A percentile compares a stretch with the other conserved stretches of the same genome.
Evolutionary conservation across 108 stramenopile species (phyloP).

Genomic region (Stephanodiscus triporus): DNA sequence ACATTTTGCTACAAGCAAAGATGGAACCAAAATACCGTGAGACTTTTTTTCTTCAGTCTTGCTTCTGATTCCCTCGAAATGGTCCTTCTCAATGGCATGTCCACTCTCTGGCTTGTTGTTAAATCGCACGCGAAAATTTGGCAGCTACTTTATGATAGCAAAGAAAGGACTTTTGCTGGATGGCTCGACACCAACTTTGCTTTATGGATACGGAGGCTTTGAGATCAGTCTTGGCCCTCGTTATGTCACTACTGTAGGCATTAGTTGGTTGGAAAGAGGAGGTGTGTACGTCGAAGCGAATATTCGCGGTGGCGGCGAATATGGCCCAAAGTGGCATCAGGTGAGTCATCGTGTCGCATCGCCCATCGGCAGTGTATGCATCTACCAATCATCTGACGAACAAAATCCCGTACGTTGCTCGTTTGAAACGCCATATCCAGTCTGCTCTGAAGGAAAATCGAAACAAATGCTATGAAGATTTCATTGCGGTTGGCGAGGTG

Average conservation of each 20-base stretch:
- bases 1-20: constrained; percentile 72
- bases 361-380: too few relatives aligned
- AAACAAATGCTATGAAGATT: constrained; percentile 96
- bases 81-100: too few relatives aligned
- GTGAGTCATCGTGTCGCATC: constrained; percentile 18
- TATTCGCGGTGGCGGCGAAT: constrained; percentile 96
- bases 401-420: too few relatives aligned
- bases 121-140: too few relatives aligned
- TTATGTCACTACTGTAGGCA: constrained; percentile 78
- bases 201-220: constrained; percentile 96
- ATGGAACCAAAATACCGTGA: constrained; percentile 86
- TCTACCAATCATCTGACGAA: too few relatives aligned
- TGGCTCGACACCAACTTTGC: constrained; percentile 50
- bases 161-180: constrained; percentile 46
- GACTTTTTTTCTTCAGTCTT: neutral
- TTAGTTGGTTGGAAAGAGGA: constrained; percentile 90
- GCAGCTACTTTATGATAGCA: constrained; percentile 44
- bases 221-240: constrained; percentile 92
- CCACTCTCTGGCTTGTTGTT: neutral
- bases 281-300: constrained; percentile 95
- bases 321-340: constrained; percentile 92
- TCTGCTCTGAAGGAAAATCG: constrained; percentile 80
- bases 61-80: neutral
- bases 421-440: neutral
- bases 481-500: constrained; percentile 78